Conservation (phyloP, 2,329 filamentous ascomycete species). For the Stachybotrys elegans region DNA sequence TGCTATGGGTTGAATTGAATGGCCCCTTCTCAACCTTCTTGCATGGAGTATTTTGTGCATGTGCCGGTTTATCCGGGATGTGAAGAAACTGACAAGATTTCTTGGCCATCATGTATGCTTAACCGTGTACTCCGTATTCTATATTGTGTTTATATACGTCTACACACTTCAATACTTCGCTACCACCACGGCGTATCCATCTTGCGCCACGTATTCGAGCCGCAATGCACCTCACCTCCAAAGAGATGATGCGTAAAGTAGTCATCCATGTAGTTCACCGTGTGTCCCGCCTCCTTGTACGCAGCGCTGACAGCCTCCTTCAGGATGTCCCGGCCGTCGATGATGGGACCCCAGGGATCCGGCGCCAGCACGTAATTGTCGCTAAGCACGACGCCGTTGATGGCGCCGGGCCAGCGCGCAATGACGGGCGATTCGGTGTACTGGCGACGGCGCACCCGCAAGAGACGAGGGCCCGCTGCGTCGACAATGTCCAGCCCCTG, state of each 20-base stretch:
- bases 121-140: no score
- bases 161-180: background rate
- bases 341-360: constrained; percentile 16
- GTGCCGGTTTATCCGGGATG: no score
- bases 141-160: no score
- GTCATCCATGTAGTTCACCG: constrained; percentile 15
- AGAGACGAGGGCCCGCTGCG: background rate
- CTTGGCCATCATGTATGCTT: no score
- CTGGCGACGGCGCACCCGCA: background rate
- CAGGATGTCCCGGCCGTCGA: constrained; percentile 16
- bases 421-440: constrained; percentile 3
- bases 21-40: no score
- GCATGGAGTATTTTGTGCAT: no score
- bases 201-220: constrained; percentile 15
- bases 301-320: constrained; percentile 10
- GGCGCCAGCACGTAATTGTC: constrained; percentile 13
- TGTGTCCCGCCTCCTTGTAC: constrained; percentile 12
- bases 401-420: constrained; percentile 12
- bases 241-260: constrained; percentile 16
- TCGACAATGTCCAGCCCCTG: background rate
- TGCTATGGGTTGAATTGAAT: no score
- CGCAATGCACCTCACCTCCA: constrained; percentile 18
- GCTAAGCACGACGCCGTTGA: constrained; percentile 19
- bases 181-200: constrained; percentile 14
- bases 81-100: no score